Evolutionary conservation across 768 basidiomycete species (phyloP).

Genomic region (Chalciporus sphaerocephalus): DNA sequence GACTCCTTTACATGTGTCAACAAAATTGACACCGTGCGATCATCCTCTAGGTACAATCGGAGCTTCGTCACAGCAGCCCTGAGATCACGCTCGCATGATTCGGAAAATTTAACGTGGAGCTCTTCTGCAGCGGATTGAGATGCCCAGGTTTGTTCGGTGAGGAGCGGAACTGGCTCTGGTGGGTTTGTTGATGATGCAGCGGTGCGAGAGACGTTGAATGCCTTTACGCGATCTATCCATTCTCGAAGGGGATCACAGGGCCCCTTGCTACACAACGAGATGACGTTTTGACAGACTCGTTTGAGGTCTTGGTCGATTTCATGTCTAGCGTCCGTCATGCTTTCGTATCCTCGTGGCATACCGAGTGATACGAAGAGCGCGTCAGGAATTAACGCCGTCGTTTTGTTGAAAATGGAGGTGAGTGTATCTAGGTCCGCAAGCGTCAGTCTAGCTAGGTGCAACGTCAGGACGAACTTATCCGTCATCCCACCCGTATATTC

Average conservation of each 20-base stretch:
- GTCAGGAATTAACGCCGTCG: constrained; percentile 51
- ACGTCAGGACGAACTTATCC: constrained; percentile 36
- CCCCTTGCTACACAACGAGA: constrained; percentile 53
- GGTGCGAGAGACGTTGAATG: constrained; percentile 28
- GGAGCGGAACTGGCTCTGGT: constrained; percentile 17
- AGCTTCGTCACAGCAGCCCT: constrained; percentile 54
- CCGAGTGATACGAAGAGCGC: constrained; percentile 68
- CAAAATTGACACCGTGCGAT: constrained; percentile 72
- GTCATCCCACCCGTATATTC: constrained; percentile 52
- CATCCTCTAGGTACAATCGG: constrained; percentile 76
- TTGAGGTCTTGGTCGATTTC: constrained; percentile 86
- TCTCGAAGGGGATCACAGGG: constrained; percentile 56
- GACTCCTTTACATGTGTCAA: constrained; percentile 72
- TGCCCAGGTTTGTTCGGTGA: constrained; percentile 46
- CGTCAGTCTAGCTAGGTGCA: constrained; percentile 2
- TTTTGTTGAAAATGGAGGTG: constrained; percentile 30
- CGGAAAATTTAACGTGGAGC: constrained; percentile 52
- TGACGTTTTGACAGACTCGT: constrained; percentile 79
- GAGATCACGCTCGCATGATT: constrained; percentile 51
- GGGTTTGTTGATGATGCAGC: constrained; percentile 15
- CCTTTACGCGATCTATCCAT: constrained; percentile 56
- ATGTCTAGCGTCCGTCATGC: constrained; percentile 65
- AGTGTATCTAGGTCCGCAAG: constrained; percentile 22
- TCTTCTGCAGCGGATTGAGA: constrained; percentile 45
- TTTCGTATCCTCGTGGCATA: constrained; percentile 57